A percentile compares a stretch with the other conserved stretches of the same genome.
Conservation (phyloP, 768 basidiomycete genomes). For the Russula ochroleuca region DNA sequence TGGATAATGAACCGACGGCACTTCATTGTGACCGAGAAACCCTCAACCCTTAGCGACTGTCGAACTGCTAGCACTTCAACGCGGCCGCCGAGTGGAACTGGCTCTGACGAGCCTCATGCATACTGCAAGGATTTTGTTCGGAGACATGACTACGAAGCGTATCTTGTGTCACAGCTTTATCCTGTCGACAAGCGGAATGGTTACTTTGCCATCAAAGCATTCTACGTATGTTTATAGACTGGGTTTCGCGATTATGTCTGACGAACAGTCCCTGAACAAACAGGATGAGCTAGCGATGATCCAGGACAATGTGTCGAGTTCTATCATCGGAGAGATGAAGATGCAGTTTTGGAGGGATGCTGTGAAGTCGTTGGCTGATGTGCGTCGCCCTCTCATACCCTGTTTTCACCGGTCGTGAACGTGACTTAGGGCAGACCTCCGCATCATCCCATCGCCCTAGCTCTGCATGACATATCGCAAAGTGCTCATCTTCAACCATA, state of each 20-base stretch:
- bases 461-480: slow-evolving; percentile 55
- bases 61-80: slow-evolving; percentile 18
- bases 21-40: neutral
- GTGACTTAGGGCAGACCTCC: slow-evolving; percentile 62
- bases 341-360: slow-evolving; percentile 88
- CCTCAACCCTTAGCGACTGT: neutral
- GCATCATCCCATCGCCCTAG: slow-evolving; percentile 75
- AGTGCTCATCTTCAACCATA: slow-evolving; percentile 56
- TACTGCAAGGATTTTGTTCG: slow-evolving; percentile 72
- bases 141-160: slow-evolving; percentile 81
- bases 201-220: slow-evolving; percentile 77
- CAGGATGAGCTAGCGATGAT: slow-evolving; percentile 75
- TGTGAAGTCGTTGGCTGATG: slow-evolving; percentile 61
- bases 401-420: slow-evolving; percentile 25
- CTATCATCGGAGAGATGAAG: slow-evolving; percentile 74
- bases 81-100: slow-evolving; percentile 22
- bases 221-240: slow-evolving; percentile 56
- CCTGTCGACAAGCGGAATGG: slow-evolving; percentile 59
- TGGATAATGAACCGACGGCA: neutral
- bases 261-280: neutral
- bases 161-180: slow-evolving; percentile 64
- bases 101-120: slow-evolving; percentile 42
- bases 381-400: slow-evolving; percentile 35
- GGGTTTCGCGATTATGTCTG: neutral
- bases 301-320: slow-evolving; percentile 70